Evolutionary conservation across 2,329 filamentous ascomycete genomes (phyloP), one percentile per base, ranked within the genome.

Genomic region (Balansia obtecta): DNA sequence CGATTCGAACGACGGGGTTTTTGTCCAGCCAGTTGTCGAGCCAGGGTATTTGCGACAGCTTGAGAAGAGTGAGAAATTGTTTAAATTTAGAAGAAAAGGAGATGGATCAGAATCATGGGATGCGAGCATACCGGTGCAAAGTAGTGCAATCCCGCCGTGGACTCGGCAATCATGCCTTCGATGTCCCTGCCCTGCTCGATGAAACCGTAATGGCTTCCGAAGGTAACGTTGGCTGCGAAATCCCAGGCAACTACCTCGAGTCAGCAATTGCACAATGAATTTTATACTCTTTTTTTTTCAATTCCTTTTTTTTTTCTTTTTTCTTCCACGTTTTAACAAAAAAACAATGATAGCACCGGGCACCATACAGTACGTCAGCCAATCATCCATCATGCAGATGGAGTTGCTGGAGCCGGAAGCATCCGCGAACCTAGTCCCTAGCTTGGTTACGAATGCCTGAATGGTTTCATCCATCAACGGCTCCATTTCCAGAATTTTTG

Each of bases 191-290:
- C 61, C 7, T 61, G 55, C 22, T 70, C 57, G 47, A 72, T 58
- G 54, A 71, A 73, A 2, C 70, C 69, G 48, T 71, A 68, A 48
- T 63, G 62, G 10, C 61, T 59, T 18, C 69, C 65, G 44, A 71
- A 72, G 20, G 63, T 66, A 18, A 70, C 53, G 32, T 65, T 63
- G 16, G 69, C 67, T 16, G 71, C 61, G n/a, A 70, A 63, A 50
- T 73, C 70, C 61, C 68, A 71, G 4, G 69, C 52, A 16, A 53
- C 61, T 63, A 32, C 20, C 13, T 11, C 46, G 7, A 9, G 43
- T 50, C 40, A 50, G 48, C 39, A 39, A 15, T 27, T 27, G 27
- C 27, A 27, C 7, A 27, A 27, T 27, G 27, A 27, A 3, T 45
- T 45, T 15, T 44, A n/a, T n/a, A n/a, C n/a, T n/a, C n/a, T n/a